Conservation (phyloP, 495 filamentous ascomycete genomes). For the Chaetomium cochliodes region DNA sequence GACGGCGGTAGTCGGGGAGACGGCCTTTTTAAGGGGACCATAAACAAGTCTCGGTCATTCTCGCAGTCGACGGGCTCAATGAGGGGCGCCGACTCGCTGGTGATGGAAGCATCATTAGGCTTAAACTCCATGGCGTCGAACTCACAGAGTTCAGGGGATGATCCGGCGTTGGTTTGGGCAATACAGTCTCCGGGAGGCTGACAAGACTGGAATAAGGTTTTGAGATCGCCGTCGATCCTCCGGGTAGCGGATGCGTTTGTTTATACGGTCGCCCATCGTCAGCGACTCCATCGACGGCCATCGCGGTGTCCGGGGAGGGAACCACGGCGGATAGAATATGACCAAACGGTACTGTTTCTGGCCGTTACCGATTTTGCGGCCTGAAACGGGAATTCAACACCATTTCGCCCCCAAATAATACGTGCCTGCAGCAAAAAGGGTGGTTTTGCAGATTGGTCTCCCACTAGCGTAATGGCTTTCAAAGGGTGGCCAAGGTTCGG, state of each 20-base stretch:
- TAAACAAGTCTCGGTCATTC: constrained; percentile 24
- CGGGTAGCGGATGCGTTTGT: constrained; percentile 1
- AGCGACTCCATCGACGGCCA: background rate
- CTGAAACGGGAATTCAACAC: constrained; percentile 1
- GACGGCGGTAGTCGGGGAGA: constrained; percentile 18
- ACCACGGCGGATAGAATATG: constrained; percentile 9
- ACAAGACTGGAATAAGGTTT: background rate
- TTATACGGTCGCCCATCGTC: constrained; percentile 19
- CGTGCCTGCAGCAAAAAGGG: background rate
- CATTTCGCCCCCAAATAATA: background rate
- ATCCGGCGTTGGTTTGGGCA: background rate
- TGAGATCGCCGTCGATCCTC: constrained; percentile 18
- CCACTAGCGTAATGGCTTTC: background rate
- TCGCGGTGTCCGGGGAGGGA: background rate
- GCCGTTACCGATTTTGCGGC: background rate
- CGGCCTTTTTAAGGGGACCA: constrained; percentile 26
- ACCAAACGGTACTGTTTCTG: constrained; percentile 14
- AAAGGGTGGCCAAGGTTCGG: constrained; percentile 6
- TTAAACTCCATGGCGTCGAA: constrained; percentile 17
- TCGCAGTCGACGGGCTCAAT: constrained; percentile 26
- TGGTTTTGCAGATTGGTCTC: background rate
- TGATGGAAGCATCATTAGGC: constrained; percentile 21
- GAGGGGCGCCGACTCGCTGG: constrained; percentile 28
- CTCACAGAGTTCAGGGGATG: background rate
- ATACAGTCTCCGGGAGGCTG: background rate